Conservation (phyloP, 2,329 filamentous ascomycete genomes). For the Dactylonectria macrodidyma region DNA sequence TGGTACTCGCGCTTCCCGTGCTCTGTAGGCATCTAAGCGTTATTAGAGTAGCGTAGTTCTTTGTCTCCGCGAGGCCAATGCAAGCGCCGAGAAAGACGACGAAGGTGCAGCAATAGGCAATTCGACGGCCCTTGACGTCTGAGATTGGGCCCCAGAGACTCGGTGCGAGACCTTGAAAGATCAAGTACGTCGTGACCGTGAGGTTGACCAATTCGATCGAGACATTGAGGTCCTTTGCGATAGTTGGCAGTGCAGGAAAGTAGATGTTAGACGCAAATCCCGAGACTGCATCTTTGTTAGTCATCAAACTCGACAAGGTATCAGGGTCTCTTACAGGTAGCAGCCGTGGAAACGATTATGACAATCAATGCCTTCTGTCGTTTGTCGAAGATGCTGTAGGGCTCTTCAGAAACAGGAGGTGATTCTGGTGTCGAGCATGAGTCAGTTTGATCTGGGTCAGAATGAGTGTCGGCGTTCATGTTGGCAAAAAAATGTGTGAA, state of each 20-base stretch:
- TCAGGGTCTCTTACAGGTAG: conserved; percentile 60
- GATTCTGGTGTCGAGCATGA: neutral
- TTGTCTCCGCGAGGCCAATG: conserved; percentile 59
- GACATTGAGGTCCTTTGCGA: conserved; percentile 61
- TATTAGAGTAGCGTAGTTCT: conserved; percentile 60
- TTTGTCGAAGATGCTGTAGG: conserved; percentile 66
- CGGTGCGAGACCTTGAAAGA: conserved; percentile 70
- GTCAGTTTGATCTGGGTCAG: too few relatives aligned
- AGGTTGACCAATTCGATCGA: conserved; percentile 58
- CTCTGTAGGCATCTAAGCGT: conserved; percentile 63
- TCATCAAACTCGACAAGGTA: conserved; percentile 18
- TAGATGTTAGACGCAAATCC: conserved; percentile 63
- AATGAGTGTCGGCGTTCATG: too few relatives aligned
- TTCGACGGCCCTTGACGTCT: conserved; percentile 61
- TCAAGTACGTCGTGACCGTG: conserved; percentile 63
- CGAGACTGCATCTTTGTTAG: conserved; percentile 50
- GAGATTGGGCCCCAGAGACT: conserved; percentile 65
- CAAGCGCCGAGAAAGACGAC: conserved; percentile 63
- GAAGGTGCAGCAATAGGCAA: conserved; percentile 62
- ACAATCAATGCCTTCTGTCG: conserved; percentile 65
- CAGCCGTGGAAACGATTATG: conserved; percentile 62
- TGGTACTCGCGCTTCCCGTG: conserved; percentile 61
- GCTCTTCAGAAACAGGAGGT: conserved; percentile 42
- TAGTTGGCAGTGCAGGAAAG: conserved; percentile 62
- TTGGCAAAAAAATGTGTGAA: too few relatives aligned